Evolutionary conservation across 176 grass and related monocot species (phyloP).

Genomic region (Oryza australiensis): DNA sequence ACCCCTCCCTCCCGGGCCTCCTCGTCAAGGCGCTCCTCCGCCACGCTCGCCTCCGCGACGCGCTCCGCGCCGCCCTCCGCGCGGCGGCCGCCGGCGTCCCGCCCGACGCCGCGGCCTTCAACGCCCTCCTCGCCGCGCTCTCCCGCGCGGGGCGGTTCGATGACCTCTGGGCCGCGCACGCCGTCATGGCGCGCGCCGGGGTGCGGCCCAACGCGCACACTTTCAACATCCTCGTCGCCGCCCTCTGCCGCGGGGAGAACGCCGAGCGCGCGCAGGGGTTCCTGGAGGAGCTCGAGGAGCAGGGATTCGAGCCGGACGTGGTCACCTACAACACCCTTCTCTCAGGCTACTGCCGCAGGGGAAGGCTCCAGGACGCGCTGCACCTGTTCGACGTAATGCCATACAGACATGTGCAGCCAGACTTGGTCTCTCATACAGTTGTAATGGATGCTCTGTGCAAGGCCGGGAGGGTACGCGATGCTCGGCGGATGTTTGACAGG

Average conservation of each 20-base stretch:
- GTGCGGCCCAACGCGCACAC: slow-evolving; percentile 63
- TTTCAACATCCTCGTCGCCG: slow-evolving; percentile 79
- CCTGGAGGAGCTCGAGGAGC: slow-evolving; percentile 82
- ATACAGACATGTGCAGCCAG: slow-evolving; percentile 54
- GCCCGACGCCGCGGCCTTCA: slow-evolving; percentile 60
- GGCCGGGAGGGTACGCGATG: slow-evolving; percentile 46
- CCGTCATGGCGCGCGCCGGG: slow-evolving; percentile 45
- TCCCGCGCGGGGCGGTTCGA: slow-evolving; percentile 41
- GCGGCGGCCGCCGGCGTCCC: slow-evolving; percentile 43
- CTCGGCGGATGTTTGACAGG: slow-evolving; percentile 70
- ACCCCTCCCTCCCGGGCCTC: slow-evolving; percentile 54
- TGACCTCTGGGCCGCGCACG: slow-evolving; percentile 61
- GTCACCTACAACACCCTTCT: slow-evolving; percentile 91
- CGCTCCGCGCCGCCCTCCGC: slow-evolving; percentile 48
- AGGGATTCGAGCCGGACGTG: slow-evolving; percentile 86
- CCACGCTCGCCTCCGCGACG: slow-evolving; percentile 45
- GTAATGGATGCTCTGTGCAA: slow-evolving; percentile 63
- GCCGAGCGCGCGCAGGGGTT: slow-evolving; percentile 59
- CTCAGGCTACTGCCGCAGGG: slow-evolving; percentile 61
- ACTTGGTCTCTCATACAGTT: slow-evolving; percentile 81
- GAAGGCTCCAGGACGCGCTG: slow-evolving; percentile 63
- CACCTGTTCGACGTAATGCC: slow-evolving; percentile 73
- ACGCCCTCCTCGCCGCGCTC: slow-evolving; percentile 63
- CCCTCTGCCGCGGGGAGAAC: slow-evolving; percentile 65
- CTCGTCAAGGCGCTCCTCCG: slow-evolving; percentile 70